These are phyloP conservation scores for Cercospora berteroae DNA, from an alignment of 2,329 filamentous ascomycete species.

Conservation along the genomic window DNA sequence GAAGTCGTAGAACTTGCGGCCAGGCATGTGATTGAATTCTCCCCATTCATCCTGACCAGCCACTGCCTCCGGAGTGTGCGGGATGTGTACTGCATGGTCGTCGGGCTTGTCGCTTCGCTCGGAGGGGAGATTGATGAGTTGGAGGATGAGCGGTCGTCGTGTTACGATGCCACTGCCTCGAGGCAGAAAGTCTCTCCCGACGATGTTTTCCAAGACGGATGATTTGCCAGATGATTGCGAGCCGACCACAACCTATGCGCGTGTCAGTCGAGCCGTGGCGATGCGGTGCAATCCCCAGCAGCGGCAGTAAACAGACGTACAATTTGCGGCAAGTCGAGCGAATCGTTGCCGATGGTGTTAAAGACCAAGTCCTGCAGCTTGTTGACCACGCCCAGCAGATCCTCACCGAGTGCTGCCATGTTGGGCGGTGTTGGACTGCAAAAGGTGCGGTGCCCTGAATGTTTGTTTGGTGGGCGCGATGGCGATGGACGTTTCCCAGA, in stretches of 20 bases:
- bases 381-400: constrained; percentile 93
- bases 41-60: constrained; percentile 73
- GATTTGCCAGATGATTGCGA: constrained; percentile 98
- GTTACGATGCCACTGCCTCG: constrained; percentile 97
- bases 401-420: constrained; percentile 95
- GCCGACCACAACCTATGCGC: constrained; percentile 82
- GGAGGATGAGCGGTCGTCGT: constrained; percentile 86
- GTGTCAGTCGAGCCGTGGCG: constrained; percentile 25
- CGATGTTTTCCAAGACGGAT: constrained; percentile 97
- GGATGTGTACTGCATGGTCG: constrained; percentile 63
- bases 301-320: constrained; percentile 56
- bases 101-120: constrained; percentile 67
- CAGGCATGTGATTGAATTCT: constrained; percentile 93
- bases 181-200: constrained; percentile 93
- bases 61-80: constrained; percentile 75
- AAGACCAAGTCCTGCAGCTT: constrained; percentile 98
- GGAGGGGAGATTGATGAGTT: constrained; percentile 92
- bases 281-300: constrained; percentile 11
- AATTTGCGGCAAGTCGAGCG: constrained; percentile 95
- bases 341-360: constrained; percentile 99
- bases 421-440: constrained; percentile 11
- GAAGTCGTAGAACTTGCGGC: constrained; percentile 87
- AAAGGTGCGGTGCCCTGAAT: neutral
- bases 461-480: constrained; percentile 5
- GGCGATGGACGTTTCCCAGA: constrained; percentile 3